phyloP scores from a whole-genome alignment of 164 flowering plant species.

The Chimonanthus praecox region DNA sequence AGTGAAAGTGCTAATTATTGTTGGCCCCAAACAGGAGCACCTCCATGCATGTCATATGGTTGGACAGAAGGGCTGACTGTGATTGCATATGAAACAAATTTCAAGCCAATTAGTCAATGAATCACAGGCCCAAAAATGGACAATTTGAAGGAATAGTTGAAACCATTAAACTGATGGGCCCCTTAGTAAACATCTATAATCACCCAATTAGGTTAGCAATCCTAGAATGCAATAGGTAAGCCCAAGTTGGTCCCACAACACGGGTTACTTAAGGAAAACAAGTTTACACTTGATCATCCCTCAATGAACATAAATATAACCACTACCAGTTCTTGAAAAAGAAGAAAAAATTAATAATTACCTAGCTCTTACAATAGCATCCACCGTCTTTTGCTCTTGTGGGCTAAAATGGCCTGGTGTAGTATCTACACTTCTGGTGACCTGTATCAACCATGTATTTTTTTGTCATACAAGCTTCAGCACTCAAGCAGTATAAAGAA shows the following conservation, averaged over 20 bases:
- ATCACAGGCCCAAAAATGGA: not conserved
- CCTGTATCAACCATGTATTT: constrained; percentile 35
- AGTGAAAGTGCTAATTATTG: not conserved
- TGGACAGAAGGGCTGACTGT: not conserved
- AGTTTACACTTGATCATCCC: not conserved
- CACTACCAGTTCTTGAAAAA: too few relatives aligned
- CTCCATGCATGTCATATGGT: not conserved
- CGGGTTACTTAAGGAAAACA: not conserved
- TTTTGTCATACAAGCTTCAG: too few relatives aligned
- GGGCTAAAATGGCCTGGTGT: constrained; percentile 64
- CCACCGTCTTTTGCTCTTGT: constrained; percentile 79
- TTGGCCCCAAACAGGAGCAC: not conserved
- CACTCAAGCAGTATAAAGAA: too few relatives aligned
- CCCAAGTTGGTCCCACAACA: not conserved
- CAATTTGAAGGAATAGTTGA: not conserved
- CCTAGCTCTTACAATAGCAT: constrained; percentile 89
- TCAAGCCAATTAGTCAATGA: not conserved
- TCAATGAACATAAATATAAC: not conserved
- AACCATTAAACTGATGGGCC: not conserved
- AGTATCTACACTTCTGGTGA: constrained; percentile 94
- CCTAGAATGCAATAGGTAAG: not conserved
- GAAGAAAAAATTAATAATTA: constrained; percentile 14
- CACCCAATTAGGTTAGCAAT: not conserved
- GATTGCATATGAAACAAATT: not conserved
- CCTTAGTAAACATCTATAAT: not conserved